A percentile compares a stretch with the other conserved stretches of the same genome.
Evolutionary conservation across 495 filamentous ascomycete genomes (phyloP).

Genomic region (Staphylotrichum longicolle): DNA sequence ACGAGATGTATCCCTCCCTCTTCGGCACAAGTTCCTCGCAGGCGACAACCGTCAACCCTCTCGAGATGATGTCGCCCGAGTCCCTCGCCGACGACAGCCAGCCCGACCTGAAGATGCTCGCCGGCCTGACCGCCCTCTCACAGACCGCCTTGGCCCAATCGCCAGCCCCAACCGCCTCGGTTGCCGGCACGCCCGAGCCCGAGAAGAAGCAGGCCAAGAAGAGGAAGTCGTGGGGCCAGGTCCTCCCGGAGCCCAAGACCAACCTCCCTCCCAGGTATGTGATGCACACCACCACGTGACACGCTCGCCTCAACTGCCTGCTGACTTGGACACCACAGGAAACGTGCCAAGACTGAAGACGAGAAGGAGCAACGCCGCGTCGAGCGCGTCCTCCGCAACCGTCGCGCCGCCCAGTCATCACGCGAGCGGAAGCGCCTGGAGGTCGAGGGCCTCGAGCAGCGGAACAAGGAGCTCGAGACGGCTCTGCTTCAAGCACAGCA

Average conservation of each 20-base stretch:
- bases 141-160: constrained; percentile 8
- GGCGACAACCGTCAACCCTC: constrained; percentile 35
- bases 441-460: constrained; percentile 80
- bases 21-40: constrained; percentile 38
- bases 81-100: constrained; percentile 37
- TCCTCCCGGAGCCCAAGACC: constrained; percentile 93
- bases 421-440: constrained; percentile 93
- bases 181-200: constrained; percentile 22
- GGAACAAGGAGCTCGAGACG: constrained; percentile 69
- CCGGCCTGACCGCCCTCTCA: constrained; percentile 20
- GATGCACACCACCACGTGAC: constrained; percentile 11
- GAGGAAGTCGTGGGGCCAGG: constrained; percentile 98
- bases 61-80: constrained; percentile 49
- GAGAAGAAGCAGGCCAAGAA: constrained; percentile 90
- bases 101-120: constrained; percentile 22
- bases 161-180: constrained; percentile 15
- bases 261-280: constrained; percentile 90
- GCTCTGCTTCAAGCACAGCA: constrained; percentile 62
- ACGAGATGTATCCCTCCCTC: constrained; percentile 51
- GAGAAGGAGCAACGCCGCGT: constrained; percentile 98
- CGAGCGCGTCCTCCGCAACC: constrained; percentile 94
- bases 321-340: constrained; percentile 51
- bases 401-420: constrained; percentile 92
- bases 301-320: too few relatives aligned
- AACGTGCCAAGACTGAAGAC: constrained; percentile 97